Conservation (phyloP, 768 basidiomycete genomes). For the Paxillus ammoniavirescens region DNA sequence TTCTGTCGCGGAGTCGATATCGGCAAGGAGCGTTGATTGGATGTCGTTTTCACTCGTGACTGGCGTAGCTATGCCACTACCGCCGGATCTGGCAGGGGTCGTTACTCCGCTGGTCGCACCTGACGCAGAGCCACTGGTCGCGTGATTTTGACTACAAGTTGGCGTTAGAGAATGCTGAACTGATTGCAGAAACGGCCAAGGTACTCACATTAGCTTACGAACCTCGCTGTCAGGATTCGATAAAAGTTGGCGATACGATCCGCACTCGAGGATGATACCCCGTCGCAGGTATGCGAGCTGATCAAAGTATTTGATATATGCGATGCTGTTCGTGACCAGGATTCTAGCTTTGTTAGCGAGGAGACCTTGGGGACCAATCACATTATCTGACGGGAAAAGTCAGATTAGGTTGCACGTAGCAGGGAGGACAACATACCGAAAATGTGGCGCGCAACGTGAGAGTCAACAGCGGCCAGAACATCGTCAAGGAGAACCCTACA, state of each 20-base stretch:
- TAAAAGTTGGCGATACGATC: slow-evolving; percentile 61
- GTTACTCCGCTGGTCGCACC: slow-evolving; percentile 38
- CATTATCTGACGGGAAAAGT: slow-evolving; percentile 52
- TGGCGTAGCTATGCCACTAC: slow-evolving; percentile 20
- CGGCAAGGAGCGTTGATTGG: slow-evolving; percentile 23
- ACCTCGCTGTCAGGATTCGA: slow-evolving; percentile 62
- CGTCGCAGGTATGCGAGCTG: slow-evolving; percentile 71
- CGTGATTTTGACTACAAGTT: slow-evolving; percentile 43
- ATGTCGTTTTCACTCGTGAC: slow-evolving; percentile 18
- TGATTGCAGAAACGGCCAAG: background rate
- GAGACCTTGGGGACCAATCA: slow-evolving; percentile 83
- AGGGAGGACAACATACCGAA: slow-evolving; percentile 49
- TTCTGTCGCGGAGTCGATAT: slow-evolving; percentile 42
- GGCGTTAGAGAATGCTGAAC: background rate
- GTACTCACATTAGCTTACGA: slow-evolving; percentile 69
- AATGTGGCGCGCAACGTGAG: slow-evolving; percentile 85
- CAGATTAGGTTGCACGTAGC: background rate
- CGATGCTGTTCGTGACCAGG: slow-evolving; percentile 83
- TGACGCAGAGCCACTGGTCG: slow-evolving; percentile 42
- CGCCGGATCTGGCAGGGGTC: slow-evolving; percentile 46
- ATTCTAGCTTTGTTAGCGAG: slow-evolving; percentile 82
- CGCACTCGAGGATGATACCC: slow-evolving; percentile 79
- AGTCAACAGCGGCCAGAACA: slow-evolving; percentile 81
- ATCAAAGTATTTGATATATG: slow-evolving; percentile 80
- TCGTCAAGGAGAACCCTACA: slow-evolving; percentile 80